phyloP scores from a whole-genome alignment of 192 early-diverging fungal species.

The Phycomyces nitens region DNA sequence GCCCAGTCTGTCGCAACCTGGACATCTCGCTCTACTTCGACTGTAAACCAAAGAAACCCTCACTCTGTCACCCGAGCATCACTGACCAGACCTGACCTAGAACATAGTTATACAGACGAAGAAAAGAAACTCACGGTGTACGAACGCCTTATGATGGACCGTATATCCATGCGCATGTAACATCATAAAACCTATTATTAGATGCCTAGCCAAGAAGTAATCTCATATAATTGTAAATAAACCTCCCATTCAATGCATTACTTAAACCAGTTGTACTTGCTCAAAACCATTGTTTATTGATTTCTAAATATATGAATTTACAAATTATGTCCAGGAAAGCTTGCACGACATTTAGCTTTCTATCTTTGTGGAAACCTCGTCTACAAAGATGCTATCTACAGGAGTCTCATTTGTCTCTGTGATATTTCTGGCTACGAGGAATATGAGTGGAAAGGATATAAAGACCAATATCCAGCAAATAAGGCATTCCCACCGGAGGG shows the following conservation, averaged over 20 bases:
- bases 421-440: slow-evolving; percentile 41
- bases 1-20: background rate
- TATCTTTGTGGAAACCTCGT: no score
- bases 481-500: slow-evolving; percentile 22
- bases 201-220: background rate
- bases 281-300: no score
- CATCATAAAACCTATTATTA: background rate
- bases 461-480: slow-evolving; percentile 53
- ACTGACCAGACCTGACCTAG: background rate
- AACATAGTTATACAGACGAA: background rate
- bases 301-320: no score
- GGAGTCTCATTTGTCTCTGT: slow-evolving; percentile 37
- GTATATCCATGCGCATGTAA: background rate
- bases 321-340: no score
- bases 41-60: background rate
- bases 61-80: background rate
- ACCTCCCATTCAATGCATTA: no score
- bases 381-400: background rate
- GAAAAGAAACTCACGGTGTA: background rate
- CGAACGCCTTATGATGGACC: background rate
- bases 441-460: slow-evolving; percentile 45
- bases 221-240: no score
- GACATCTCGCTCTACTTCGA: background rate
- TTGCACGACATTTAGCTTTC: no score
- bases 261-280: no score